These are phyloP conservation scores for Globisporangium recalcitrans DNA, from an alignment of 352 stramenopile genomes.

Conservation along the genomic window DNA sequence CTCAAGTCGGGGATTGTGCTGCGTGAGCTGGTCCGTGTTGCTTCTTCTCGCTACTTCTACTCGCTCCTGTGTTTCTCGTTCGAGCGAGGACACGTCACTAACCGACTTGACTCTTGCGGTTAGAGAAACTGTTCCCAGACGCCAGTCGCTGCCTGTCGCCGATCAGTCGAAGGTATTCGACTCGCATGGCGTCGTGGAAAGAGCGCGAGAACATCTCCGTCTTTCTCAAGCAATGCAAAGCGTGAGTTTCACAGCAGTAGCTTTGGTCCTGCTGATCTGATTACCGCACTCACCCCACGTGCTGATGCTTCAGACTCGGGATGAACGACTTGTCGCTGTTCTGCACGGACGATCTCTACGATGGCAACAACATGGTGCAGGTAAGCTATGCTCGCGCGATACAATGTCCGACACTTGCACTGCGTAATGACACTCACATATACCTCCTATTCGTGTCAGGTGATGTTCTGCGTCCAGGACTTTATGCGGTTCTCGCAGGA, in stretches of 20 bases:
- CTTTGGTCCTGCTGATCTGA: background rate
- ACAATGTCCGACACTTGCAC: background rate
- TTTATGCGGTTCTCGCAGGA: slow-evolving; percentile 66
- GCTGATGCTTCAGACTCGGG: slow-evolving; percentile 37
- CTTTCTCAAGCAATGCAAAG: slow-evolving; percentile 79
- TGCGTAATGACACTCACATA: background rate
- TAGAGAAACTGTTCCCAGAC: slow-evolving; percentile 56
- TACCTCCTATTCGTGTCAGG: slow-evolving; percentile 14
- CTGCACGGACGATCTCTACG: slow-evolving; percentile 80
- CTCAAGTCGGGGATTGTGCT: slow-evolving; percentile 76
- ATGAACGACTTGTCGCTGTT: slow-evolving; percentile 82
- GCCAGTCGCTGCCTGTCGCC: slow-evolving; percentile 46
- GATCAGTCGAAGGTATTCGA: slow-evolving; percentile 69
- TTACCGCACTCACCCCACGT: background rate
- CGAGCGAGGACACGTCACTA: background rate
- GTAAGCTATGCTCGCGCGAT: slow-evolving; percentile 16
- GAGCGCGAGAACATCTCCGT: slow-evolving; percentile 82
- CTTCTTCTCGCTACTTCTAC: background rate
- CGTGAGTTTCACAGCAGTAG: slow-evolving; percentile 26
- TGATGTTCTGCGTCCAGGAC: slow-evolving; percentile 74
- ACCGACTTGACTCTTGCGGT: slow-evolving; percentile 16
- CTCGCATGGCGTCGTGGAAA: slow-evolving; percentile 76
- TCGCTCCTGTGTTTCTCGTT: background rate
- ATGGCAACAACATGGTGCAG: slow-evolving; percentile 83
- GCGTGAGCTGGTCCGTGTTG: slow-evolving; percentile 43